Base-by-base conservation (phyloP, 441 rosid genomes). In the Mallotus repandus region DNA sequence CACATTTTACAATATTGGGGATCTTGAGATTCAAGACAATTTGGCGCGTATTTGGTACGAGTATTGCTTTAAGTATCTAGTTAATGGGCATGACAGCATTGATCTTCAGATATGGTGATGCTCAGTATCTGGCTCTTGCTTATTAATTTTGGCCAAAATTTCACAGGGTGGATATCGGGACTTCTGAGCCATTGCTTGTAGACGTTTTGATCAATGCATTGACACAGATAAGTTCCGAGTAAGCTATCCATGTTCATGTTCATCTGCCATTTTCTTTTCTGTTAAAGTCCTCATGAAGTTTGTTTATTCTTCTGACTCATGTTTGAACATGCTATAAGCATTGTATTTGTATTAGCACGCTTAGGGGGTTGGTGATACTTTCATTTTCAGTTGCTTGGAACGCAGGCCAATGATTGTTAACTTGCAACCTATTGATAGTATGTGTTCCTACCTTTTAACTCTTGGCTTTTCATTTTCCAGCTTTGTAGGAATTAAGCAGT, bases 181-280 rank as follows among this genome's bases (percentile, higher is more conserved):
- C 85, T 18, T 75, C 83, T 2, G 96, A 95, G 74, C 92, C 97
- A 29, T 81, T 95, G 87, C 80, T 95, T 77, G 85, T 95, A 35
- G 99, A 95, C 71, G 81, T 87, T 80, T 68, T 95, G 83, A 86
- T 95, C 62, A 92, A 95, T 78, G 96, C 97, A 19, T 75, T 92
- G 84, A 91, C 91, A 41, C 98, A 92, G 77, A 88, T 95, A 75
- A 95, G 99, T 81, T 86, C 96, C 0, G 98, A 95, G 99, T 95
- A 84, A 81, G 93, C 72, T 76, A 48, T 41, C 55, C 43, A 7
- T 60, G 38, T 41, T 55, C 43, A 7, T 60, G 38, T 19, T n/a
- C 16, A 43, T 70, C 19, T 52, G 2, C 41, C 5, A 3, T 38
- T 38, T 38, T 72, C n/a, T 63, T 16, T 50, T 52, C 13, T 45